Percentiles rank a stretch among this genome's conserved stretches.
phyloP scores from a whole-genome alignment of 441 rosid genomes.

The Adansonia gregorii region DNA sequence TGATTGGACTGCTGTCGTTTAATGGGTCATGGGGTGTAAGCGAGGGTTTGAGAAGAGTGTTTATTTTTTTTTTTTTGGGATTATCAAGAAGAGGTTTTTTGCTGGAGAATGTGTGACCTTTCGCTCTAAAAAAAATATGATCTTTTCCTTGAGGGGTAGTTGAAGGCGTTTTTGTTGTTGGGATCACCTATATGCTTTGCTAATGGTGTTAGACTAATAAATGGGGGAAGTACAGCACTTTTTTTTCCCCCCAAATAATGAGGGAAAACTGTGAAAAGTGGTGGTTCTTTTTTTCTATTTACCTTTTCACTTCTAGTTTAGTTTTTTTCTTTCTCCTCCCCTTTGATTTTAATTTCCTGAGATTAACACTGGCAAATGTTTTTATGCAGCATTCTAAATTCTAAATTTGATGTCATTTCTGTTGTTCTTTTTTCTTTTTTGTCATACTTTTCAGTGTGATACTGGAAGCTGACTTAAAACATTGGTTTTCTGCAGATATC shows the following conservation, averaged over 20 bases:
- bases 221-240: neutral
- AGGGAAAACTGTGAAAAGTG: neutral
- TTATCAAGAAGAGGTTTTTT: neutral
- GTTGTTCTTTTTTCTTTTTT: neutral
- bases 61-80: too few relatives aligned
- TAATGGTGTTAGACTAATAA: neutral
- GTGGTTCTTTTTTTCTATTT: neutral
- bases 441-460: neutral
- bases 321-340: neutral
- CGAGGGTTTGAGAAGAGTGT: neutral
- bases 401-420: neutral
- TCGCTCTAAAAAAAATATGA: neutral
- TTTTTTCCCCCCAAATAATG: neutral
- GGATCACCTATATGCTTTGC: too few relatives aligned
- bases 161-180: too few relatives aligned
- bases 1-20: constrained; percentile 7
- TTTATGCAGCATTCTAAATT: neutral
- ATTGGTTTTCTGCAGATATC: constrained; percentile 64
- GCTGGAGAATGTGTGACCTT: neutral
- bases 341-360: neutral
- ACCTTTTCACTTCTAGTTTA: neutral
- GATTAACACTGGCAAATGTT: neutral
- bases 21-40: neutral
- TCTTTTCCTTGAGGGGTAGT: too few relatives aligned
- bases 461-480: constrained; percentile 15